Evolutionary conservation across 495 filamentous ascomycete genomes (phyloP), one percentile per base, ranked within the genome.

Genomic region (Podospora bellae-mahoneyi): DNA sequence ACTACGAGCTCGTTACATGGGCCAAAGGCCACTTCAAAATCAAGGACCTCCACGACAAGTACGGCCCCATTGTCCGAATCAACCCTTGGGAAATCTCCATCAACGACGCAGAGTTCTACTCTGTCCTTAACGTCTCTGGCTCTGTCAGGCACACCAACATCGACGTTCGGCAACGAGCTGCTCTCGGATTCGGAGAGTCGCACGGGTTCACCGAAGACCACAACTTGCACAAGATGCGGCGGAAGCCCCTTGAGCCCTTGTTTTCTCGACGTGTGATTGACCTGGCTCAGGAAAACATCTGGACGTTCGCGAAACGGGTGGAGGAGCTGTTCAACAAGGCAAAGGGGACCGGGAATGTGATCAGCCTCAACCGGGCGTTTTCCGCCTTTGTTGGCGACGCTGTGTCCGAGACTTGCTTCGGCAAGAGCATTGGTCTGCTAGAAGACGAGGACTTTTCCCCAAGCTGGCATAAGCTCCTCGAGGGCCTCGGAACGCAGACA

Each of bases 281-380:
- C 20, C 30, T 30, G 4, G 60, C 10, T 4, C 26, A 62, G 26
- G 60, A 62, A 18, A 30, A 23, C 60, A 62, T 62, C 60, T 62
- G 60, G 60, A 9, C 26, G 18, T n/a, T 62, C 30, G 60, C 60
- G 3, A 39, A 30, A 1, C 60, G 60, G 30, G 27, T 62, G 30
- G 60, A 62, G 2, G 26, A 62, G 16, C 60, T 62, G 13, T 62
- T 62, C 30, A 34, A 34, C 30, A 30, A 39, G 60, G 2, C 3
- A 18, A 62, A 34, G 15, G 30, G 28, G 10, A 62, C 60, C 13
- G 30, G 60, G 7, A 28, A 62, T 28, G 60, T 62, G 4, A 62
- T 62, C 2, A 62, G 18, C 30, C 60, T 62, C 26, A 62, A 62
- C 60, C 60, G 60, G 23, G 60, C 60, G 19, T 62, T 30, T 62